Evolutionary conservation across 2,329 filamentous ascomycete species (phyloP).

Genomic region (Diaporthe amygdali): DNA sequence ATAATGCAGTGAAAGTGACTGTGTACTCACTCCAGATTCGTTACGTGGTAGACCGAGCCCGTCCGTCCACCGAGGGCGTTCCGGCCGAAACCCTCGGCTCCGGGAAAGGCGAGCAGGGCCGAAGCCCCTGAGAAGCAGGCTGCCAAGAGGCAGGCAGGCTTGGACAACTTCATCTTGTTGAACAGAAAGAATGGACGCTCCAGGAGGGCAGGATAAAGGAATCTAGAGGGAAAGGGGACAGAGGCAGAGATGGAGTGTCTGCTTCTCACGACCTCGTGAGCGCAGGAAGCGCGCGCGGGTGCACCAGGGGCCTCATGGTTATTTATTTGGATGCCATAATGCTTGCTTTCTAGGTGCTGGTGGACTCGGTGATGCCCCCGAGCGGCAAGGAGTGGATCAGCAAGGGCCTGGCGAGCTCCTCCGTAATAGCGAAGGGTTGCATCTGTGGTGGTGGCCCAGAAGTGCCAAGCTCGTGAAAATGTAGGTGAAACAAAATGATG

Average conservation of each 20-base stretch:
- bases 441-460: background rate
- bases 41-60: slow-evolving; percentile 6
- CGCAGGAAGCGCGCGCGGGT: background rate
- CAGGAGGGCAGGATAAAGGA: background rate
- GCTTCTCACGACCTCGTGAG: background rate
- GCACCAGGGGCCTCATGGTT: background rate
- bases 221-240: background rate
- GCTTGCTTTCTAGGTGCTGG: background rate
- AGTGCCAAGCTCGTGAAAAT: slow-evolving; percentile 5
- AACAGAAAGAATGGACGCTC: slow-evolving; percentile 1
- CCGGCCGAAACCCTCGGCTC: slow-evolving; percentile 14
- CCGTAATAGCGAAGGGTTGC: background rate
- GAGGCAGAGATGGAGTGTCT: background rate
- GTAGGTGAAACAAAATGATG: slow-evolving; percentile 7
- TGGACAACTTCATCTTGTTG: slow-evolving; percentile 1
- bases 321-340: background rate
- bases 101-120: slow-evolving; percentile 14
- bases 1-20: background rate
- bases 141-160: slow-evolving; percentile 1
- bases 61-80: slow-evolving; percentile 6
- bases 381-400: slow-evolving; percentile 1
- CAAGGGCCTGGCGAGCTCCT: slow-evolving; percentile 6
- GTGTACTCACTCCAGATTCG: slow-evolving; percentile 2
- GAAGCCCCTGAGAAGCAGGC: background rate
- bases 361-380: background rate